Evolutionary conservation across 2,329 filamentous ascomycete genomes (phyloP), one percentile per base, ranked within the genome.

Genomic region (Stagonosporopsis rhizophila): DNA sequence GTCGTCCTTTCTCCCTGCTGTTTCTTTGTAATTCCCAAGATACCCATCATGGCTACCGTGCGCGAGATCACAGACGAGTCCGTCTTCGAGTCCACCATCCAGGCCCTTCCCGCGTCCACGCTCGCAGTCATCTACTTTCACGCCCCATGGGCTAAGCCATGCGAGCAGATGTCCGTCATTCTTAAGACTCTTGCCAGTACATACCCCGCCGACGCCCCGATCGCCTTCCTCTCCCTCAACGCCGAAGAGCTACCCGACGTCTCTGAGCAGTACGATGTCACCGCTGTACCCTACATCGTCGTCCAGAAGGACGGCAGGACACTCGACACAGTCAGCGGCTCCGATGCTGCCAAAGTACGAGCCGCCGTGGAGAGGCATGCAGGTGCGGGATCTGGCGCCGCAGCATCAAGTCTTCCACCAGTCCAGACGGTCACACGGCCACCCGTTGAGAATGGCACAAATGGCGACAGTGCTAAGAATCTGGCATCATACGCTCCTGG

Each of bases 81-180:
- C 65, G 87, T 87, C 68, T 97, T 95, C 87, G 82, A 87, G 64
- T 79, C 85, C 64, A 83, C 89, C 72, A 81, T 91, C 60, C 81
- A 83, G 88, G 25, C 75, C 87, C n/a, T 93, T 14, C 85, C 90
- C 11, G 73, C 88, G 2, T 84, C 87, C 15, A 86, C 90, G 15
- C 86, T 97, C 58, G 83, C 94, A 61, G 83, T 97, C 71, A 86
- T 96, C 73, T 97, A 93, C 75, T 99, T 99, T 83, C 90, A 98
- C 77, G 92, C 95, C 19, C 90, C 93, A 64, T 99, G 95, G 95
- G 95, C 95, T 27, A 92, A 92, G 57, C 95, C 95, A 41, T 98
- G 95, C 82, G 88, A 90, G 61, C 92, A 97, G 79, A 98, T 98
- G 93, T 87, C 86, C 66, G 90, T 88, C 46, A 90, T 98, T 67